phyloP scores from a whole-genome alignment of 164 flowering plant species.

The Euptelea pleiosperma region DNA sequence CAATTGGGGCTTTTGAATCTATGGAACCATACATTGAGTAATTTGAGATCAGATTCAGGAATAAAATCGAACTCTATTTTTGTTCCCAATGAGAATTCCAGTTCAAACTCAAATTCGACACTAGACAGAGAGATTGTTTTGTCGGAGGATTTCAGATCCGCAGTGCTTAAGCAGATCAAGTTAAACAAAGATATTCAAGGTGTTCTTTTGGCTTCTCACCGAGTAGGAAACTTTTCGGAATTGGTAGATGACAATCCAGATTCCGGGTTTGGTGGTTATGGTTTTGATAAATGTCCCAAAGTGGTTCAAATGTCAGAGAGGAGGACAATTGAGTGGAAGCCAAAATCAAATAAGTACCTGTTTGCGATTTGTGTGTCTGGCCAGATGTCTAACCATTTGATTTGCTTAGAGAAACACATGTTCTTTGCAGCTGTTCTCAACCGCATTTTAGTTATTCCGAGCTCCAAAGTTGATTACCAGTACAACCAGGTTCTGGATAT shows the following conservation, averaged over 20 bases:
- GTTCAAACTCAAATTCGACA: slow-evolving; percentile 17
- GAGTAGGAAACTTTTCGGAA: slow-evolving; percentile 34
- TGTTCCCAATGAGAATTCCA: slow-evolving; percentile 1
- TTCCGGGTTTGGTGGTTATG: slow-evolving; percentile 17
- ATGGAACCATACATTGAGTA: slow-evolving; percentile 47
- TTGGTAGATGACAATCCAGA: slow-evolving; percentile 24
- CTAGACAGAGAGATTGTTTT: slow-evolving; percentile 1
- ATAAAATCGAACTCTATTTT: slow-evolving; percentile 2
- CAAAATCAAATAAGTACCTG: slow-evolving; percentile 55
- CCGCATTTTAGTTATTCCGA: slow-evolving; percentile 77
- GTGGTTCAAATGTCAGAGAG: slow-evolving; percentile 39
- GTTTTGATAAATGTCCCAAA: slow-evolving; percentile 40
- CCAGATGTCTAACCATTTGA: slow-evolving; percentile 98
- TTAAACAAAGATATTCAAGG: slow-evolving; percentile 70
- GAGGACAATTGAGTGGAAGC: slow-evolving; percentile 86
- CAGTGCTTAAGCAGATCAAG: slow-evolving; percentile 53
- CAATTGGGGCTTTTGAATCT: slow-evolving; percentile 53
- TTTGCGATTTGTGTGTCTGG: slow-evolving; percentile 85
- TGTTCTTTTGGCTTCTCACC: slow-evolving; percentile 56
- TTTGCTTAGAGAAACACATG: slow-evolving; percentile 96
- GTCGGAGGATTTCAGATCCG: slow-evolving; percentile 44
- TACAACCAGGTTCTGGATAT: slow-evolving; percentile 70
- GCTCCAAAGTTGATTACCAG: slow-evolving; percentile 74
- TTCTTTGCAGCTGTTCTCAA: slow-evolving; percentile 86
- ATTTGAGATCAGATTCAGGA: neutral